Evolutionary conservation across 345 rosid species (phyloP).

Genomic region (Pseudoturritis turrita): DNA sequence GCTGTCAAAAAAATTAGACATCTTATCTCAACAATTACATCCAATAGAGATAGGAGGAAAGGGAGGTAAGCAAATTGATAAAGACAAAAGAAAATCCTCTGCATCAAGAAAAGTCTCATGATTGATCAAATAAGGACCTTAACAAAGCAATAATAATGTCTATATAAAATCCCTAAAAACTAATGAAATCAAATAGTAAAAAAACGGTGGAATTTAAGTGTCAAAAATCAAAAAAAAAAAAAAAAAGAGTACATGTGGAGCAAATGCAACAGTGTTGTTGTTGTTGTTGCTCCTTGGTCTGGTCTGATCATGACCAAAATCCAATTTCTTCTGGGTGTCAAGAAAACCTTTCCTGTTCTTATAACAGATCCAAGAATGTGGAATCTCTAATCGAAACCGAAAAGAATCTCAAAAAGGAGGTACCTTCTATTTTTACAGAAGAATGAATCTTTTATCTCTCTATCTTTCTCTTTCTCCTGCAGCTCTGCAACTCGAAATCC

Average conservation of each 20-base stretch:
- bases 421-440: slow-evolving; percentile 20
- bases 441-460: slow-evolving; percentile 20
- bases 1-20: not conserved
- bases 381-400: slow-evolving; percentile 1
- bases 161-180: not conserved
- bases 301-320: slow-evolving; percentile 23
- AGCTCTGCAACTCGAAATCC: slow-evolving; percentile 19
- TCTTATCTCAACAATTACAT: not conserved
- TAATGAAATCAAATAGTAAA: not conserved
- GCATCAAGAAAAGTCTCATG: slow-evolving; percentile 10
- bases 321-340: slow-evolving; percentile 16
- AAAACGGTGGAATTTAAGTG: slow-evolving; percentile 5
- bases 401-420: slow-evolving; percentile 24
- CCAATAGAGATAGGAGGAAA: not conserved
- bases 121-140: slow-evolving; percentile 4
- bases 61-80: not conserved
- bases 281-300: slow-evolving; percentile 15
- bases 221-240: slow-evolving; percentile 9
- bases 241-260: slow-evolving; percentile 14
- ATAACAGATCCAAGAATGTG: slow-evolving; percentile 9
- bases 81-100: not conserved
- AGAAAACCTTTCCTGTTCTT: slow-evolving; percentile 2
- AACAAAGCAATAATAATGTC: slow-evolving; percentile 7
- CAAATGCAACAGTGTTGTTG: slow-evolving; percentile 20
- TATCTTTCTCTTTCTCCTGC: slow-evolving; percentile 2